These are phyloP conservation scores for Albatrellus ellisii DNA, from an alignment of 768 basidiomycete species.

Conservation along the genomic window DNA sequence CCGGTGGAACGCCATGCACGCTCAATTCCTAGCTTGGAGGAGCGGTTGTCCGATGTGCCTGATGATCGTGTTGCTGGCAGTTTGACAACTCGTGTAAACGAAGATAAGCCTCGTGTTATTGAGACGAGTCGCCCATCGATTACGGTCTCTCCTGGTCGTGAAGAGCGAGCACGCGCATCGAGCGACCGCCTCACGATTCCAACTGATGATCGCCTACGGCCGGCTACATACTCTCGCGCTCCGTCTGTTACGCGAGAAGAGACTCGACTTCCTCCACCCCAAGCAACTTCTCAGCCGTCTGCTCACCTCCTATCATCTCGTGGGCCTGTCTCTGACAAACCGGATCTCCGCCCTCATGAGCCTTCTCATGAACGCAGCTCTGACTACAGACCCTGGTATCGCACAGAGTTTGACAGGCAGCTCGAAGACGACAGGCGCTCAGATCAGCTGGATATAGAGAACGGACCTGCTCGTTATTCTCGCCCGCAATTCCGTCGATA, in stretches of 20 bases:
- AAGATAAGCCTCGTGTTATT: constrained; percentile 7
- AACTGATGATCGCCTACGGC: constrained; percentile 5
- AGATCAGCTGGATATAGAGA: constrained; percentile 3
- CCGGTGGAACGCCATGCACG: constrained; percentile 2
- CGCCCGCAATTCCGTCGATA: constrained; percentile 6
- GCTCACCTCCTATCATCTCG: constrained; percentile 2
- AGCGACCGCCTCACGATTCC: constrained; percentile 10
- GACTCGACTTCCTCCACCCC: background rate
- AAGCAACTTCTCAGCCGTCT: background rate
- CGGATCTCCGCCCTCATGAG: constrained; percentile 6
- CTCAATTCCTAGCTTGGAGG: constrained; percentile 13
- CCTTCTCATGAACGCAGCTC: constrained; percentile 7
- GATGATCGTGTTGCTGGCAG: constrained; percentile 14
- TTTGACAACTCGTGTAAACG: constrained; percentile 3
- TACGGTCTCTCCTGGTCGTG: constrained; percentile 11
- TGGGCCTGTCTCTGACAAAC: constrained; percentile 1
- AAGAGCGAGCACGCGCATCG: constrained; percentile 16
- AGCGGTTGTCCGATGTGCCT: constrained; percentile 12
- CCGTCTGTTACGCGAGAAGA: constrained; percentile 17
- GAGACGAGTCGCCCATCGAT: constrained; percentile 1
- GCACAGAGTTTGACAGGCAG: constrained; percentile 12
- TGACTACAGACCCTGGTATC: constrained; percentile 9
- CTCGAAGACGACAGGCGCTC: constrained; percentile 8
- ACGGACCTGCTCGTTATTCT: constrained; percentile 5
- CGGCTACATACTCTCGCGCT: constrained; percentile 10